Percentiles rank a stretch among this genome's conserved stretches.
phyloP scores from a whole-genome alignment of 2,329 filamentous ascomycete species.

The Epichloe uncinata region DNA sequence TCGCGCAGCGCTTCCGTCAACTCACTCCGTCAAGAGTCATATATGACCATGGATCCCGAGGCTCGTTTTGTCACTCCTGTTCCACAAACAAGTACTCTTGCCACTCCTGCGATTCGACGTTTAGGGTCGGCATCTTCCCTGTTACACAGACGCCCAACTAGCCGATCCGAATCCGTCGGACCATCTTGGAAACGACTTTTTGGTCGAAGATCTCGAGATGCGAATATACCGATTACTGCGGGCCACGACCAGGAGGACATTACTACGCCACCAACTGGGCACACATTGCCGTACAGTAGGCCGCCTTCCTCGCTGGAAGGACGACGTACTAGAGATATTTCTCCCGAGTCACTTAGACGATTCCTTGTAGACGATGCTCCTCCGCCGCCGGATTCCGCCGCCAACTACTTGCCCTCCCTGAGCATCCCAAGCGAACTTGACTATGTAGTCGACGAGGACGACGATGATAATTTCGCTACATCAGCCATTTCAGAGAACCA shows the following conservation, averaged over 20 bases:
- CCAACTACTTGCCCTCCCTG: constrained; percentile 18
- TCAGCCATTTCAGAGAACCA: constrained; percentile 32
- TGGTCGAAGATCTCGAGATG: constrained; percentile 19
- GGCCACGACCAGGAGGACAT: not conserved
- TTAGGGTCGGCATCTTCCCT: constrained; percentile 19
- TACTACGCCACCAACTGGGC: not conserved
- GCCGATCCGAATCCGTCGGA: constrained; percentile 33
- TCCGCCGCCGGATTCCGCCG: constrained; percentile 12
- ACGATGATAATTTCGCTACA: constrained; percentile 50
- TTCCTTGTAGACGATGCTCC: constrained; percentile 36
- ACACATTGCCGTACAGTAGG: not conserved
- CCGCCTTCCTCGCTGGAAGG: constrained; percentile 20
- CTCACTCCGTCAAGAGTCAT: constrained; percentile 43
- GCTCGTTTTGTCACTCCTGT: constrained; percentile 64
- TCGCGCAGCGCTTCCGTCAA: constrained; percentile 52
- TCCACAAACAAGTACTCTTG: constrained; percentile 30
- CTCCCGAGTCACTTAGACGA: constrained; percentile 39
- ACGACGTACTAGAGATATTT: constrained; percentile 36
- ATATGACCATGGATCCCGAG: constrained; percentile 63
- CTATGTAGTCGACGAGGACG: constrained; percentile 28
- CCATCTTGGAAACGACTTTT: constrained; percentile 41
- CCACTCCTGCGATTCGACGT: constrained; percentile 12
- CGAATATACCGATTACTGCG: not conserved
- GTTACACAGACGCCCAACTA: constrained; percentile 26
- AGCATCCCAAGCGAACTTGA: constrained; percentile 23